Conservation (phyloP, 2,329 filamentous ascomycete species). For the Monilinia vaccinii-corymbosi region DNA sequence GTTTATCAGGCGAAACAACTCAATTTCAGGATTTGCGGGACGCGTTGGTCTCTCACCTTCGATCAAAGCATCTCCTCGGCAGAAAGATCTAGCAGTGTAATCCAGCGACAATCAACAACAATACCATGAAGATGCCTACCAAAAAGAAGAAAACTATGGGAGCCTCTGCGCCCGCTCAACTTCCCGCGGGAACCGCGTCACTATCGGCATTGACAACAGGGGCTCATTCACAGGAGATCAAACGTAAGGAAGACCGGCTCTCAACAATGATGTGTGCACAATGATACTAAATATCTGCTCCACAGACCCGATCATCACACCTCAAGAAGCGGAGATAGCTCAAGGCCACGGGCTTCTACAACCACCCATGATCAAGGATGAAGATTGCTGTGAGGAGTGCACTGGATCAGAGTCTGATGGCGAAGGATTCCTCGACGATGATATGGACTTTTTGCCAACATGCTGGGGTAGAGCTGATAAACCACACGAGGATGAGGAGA, state of each 20-base stretch:
- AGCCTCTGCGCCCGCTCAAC: not conserved
- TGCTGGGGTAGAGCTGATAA: not conserved
- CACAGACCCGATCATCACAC: not conserved
- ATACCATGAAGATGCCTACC: not conserved
- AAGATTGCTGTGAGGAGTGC: not conserved
- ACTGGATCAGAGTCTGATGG: not conserved
- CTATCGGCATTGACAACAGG: not conserved
- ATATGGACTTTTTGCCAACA: not conserved
- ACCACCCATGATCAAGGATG: not conserved
- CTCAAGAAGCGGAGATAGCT: not conserved
- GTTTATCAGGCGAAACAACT: not conserved
- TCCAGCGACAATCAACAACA: not conserved
- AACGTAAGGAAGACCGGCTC: not conserved
- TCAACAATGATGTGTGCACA: not conserved
- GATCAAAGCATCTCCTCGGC: not conserved
- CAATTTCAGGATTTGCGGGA: not conserved
- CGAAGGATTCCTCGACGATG: not conserved
- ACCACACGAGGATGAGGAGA: not conserved
- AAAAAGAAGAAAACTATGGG: not conserved
- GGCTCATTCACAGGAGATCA: not conserved
- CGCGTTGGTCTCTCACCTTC: accelerated
- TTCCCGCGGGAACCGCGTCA: not conserved
- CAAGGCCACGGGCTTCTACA: not conserved
- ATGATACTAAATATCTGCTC: not conserved
- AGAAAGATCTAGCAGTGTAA: not conserved